Evolutionary conservation across 2,329 filamentous ascomycete genomes (phyloP).

Genomic region (Sclerotinia glacialis): DNA sequence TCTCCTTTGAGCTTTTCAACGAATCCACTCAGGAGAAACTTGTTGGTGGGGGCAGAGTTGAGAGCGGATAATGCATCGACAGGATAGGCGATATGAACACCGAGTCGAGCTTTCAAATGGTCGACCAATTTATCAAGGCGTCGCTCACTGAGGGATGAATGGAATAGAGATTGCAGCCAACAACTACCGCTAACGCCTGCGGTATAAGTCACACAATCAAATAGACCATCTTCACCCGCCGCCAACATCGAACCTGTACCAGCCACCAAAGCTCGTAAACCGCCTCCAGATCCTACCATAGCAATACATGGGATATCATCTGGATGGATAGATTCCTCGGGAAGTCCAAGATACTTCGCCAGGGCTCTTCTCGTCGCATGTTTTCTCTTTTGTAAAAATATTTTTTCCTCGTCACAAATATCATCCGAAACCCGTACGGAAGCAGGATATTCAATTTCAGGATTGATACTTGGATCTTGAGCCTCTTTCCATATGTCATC

Average conservation of each 20-base stretch:
- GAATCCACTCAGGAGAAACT: slow-evolving; percentile 80
- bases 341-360: slow-evolving; percentile 75
- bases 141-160: slow-evolving; percentile 71
- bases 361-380: slow-evolving; percentile 68
- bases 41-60: slow-evolving; percentile 88
- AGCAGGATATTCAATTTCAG: slow-evolving; percentile 81
- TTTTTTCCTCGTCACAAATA: slow-evolving; percentile 79
- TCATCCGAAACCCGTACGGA: slow-evolving; percentile 76
- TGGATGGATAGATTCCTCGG: slow-evolving; percentile 78
- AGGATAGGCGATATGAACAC: slow-evolving; percentile 89
- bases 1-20: slow-evolving; percentile 91
- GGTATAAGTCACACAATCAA: slow-evolving; percentile 92
- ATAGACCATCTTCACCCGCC: slow-evolving; percentile 79
- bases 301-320: slow-evolving; percentile 93
- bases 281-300: slow-evolving; percentile 91
- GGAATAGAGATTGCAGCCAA: slow-evolving; percentile 87
- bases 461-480: slow-evolving; percentile 76
- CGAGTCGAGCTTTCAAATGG: slow-evolving; percentile 81
- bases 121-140: slow-evolving; percentile 69
- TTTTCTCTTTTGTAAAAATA: slow-evolving; percentile 68
- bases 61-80: slow-evolving; percentile 77
- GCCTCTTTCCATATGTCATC: slow-evolving; percentile 94
- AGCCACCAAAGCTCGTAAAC: slow-evolving; percentile 83
- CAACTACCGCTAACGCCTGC: slow-evolving; percentile 94
- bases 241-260: slow-evolving; percentile 85